Evolutionary conservation across 2,329 filamentous ascomycete genomes (phyloP), one percentile per base, ranked within the genome.

Genomic region (Curvularia eragrostidis): DNA sequence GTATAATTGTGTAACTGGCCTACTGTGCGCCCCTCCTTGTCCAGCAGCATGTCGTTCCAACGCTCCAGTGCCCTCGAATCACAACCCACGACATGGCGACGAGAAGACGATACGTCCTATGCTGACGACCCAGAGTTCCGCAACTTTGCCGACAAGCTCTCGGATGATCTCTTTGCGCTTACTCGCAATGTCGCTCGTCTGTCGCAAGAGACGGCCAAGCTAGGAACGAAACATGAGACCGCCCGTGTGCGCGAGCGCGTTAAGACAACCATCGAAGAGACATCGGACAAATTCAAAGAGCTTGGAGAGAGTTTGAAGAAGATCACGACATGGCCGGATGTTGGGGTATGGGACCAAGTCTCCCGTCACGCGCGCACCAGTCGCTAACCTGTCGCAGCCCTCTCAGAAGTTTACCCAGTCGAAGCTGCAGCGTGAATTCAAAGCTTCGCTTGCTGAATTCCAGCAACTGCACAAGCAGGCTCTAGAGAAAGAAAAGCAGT

Each of bases 321-420:
- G 78, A 86, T 97, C 46, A 91, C 96, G 75, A 85, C 85, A 39
- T 98, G 81, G 81, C 79, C 76, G 49, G 81, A 83, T 62, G 72
- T 83, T 86, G 93, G 91, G 88, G 74, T 92, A 94, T 71, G 87
- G 92, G 50, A 85, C 76, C 26, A 13, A 54, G 59, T 18, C 5
- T 3, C 23, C 6, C 26, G 30, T 36, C 36, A n/a, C 48, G 42
- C 21, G 18, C 21, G 39, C 26, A 28, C 9, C 12, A 43, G 51
- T 52, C 39, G 56, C 67, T 63, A 68, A 69, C 56, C 56, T 28
- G 21, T 42, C 23, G 34, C 58, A 97, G 92, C 91, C 94, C 59
- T 91, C 92, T 53, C 95, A 99, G 82, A 96, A 94, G 78, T 98
- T 96, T 82, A 95, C 93, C 21, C 94, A 97, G 72, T 91, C 94